These are phyloP conservation scores for Zalaria obscura DNA, from an alignment of 2,329 filamentous ascomycete species.

Conservation along the genomic window DNA sequence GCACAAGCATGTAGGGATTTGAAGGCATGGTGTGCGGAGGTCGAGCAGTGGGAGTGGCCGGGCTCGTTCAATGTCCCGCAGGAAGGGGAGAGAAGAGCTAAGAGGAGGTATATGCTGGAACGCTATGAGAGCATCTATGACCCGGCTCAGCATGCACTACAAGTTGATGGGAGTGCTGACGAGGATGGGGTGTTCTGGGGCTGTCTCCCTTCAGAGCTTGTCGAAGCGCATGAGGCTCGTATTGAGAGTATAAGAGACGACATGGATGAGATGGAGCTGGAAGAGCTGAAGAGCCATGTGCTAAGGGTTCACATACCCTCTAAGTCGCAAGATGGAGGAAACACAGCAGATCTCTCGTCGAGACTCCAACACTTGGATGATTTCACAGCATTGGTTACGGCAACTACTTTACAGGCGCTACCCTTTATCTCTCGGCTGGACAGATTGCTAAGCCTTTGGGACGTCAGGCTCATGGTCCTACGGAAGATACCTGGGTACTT, in stretches of 20 bases:
- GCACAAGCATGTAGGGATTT: conserved; percentile 58
- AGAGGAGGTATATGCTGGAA: conserved; percentile 10
- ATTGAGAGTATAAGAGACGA: conserved; percentile 59
- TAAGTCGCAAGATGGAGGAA: conserved; percentile 2
- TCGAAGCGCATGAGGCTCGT: conserved; percentile 55
- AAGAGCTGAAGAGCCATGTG: conserved; percentile 82
- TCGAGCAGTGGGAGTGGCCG: conserved; percentile 48
- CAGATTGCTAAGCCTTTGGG: conserved; percentile 64
- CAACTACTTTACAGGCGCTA: conserved; percentile 77
- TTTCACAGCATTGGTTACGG: conserved; percentile 77
- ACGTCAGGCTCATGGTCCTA: conserved; percentile 58
- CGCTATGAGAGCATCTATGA: conserved; percentile 6
- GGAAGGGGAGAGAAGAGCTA: conserved; percentile 11
- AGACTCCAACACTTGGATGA: conserved; percentile 53
- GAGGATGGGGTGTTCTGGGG: conserved; percentile 46
- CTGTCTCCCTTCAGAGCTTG: conserved; percentile 50
- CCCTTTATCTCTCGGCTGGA: conserved; percentile 66
- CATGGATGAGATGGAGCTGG: conserved; percentile 57
- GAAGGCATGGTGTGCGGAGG: conserved; percentile 61
- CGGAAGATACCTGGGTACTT: conserved; percentile 59
- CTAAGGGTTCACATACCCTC: conserved; percentile 58
- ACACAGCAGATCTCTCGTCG: conserved; percentile 9
- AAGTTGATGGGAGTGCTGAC: conserved; percentile 9
- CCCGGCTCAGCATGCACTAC: conserved; percentile 2
- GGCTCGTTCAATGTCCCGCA: conserved; percentile 29